phyloP scores from a whole-genome alignment of 1,284 basidiomycete genomes.

The Tilletia setariae region DNA sequence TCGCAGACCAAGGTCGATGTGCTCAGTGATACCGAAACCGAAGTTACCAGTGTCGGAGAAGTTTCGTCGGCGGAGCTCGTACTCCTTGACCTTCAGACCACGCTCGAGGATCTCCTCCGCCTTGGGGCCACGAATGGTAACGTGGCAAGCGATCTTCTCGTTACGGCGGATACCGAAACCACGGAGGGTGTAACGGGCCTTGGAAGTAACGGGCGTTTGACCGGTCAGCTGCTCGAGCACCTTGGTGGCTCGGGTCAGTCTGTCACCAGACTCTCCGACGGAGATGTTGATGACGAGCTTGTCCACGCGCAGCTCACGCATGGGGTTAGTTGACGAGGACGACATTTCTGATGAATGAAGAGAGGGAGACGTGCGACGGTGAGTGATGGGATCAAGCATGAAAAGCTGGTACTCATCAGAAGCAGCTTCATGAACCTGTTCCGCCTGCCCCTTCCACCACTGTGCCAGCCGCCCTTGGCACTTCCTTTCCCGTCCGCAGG shows the following conservation, averaged over 20 bases:
- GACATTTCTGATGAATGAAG: neutral
- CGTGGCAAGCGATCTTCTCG: conserved; percentile 99
- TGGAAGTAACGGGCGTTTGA: conserved; percentile 98
- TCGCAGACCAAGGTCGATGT: conserved; percentile 97
- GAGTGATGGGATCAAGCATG: neutral
- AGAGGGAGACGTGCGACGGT: neutral
- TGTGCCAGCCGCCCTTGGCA: too few relatives aligned
- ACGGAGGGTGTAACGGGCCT: conserved; percentile 99
- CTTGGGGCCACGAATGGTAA: conserved; percentile 98
- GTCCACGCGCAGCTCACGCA: conserved; percentile 86
- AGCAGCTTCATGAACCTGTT: too few relatives aligned
- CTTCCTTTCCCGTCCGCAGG: too few relatives aligned
- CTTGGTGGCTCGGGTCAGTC: conserved; percentile 97
- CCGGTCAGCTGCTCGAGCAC: conserved; percentile 99
- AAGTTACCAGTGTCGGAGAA: conserved; percentile 98
- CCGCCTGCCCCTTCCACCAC: too few relatives aligned
- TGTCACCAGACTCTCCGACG: conserved; percentile 98
- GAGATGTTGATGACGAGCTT: conserved; percentile 99
- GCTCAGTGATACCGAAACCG: conserved; percentile 75
- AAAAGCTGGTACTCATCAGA: too few relatives aligned
- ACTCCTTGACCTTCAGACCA: conserved; percentile 99
- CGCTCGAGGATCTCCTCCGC: conserved; percentile 98
- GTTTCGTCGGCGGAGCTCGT: conserved; percentile 84
- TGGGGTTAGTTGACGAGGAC: conserved; percentile 20
- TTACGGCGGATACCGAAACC: conserved; percentile 99